phyloP scores from a whole-genome alignment of 108 stramenopile genomes.

The Cylindrotheca fusiformis region DNA sequence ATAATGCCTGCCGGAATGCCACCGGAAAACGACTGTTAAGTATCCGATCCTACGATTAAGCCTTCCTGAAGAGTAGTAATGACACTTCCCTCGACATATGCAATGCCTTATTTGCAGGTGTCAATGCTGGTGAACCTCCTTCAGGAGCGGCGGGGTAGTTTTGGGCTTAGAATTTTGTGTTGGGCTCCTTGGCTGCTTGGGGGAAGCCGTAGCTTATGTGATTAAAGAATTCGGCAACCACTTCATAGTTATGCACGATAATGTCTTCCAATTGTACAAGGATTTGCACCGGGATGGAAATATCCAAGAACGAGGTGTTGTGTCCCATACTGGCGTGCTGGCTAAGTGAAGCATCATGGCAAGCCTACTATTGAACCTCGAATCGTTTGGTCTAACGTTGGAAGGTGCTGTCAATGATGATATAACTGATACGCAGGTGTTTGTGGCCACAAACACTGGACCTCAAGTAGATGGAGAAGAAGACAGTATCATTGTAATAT shows the following conservation, averaged over 20 bases:
- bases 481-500: constrained; percentile 82
- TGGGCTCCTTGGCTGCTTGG: no score
- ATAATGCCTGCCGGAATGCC: no score
- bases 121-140: no score
- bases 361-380: constrained; percentile 87
- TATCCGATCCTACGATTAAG: no score
- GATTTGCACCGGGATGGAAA: constrained; percentile 33
- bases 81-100: no score
- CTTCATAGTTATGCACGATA: constrained; percentile 27
- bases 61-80: no score
- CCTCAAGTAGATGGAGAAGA: constrained; percentile 78
- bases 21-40: no score
- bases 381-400: constrained; percentile 64
- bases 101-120: no score
- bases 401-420: constrained; percentile 72
- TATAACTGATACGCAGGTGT: constrained; percentile 69
- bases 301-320: constrained; percentile 38
- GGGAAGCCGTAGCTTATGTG: no score
- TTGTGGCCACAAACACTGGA: constrained; percentile 63
- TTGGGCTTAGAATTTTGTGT: no score
- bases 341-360: constrained; percentile 88
- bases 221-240: no score
- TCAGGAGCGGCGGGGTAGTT: no score
- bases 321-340: constrained; percentile 76
- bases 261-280: constrained; percentile 26